These are phyloP conservation scores for Fragaria nilgerrensis DNA, from an alignment of 306 rosid species.

Conservation along the genomic window DNA sequence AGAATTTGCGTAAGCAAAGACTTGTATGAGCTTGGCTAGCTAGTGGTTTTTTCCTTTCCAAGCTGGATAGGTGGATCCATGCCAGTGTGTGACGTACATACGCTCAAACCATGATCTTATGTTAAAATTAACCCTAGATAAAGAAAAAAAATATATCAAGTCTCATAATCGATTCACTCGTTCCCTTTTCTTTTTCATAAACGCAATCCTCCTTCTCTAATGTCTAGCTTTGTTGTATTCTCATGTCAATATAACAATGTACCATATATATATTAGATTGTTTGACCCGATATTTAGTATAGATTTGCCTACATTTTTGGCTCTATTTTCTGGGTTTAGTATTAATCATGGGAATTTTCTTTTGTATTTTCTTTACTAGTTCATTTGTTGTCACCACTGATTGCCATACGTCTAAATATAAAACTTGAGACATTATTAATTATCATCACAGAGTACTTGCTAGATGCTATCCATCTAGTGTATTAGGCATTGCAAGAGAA, in stretches of 20 bases:
- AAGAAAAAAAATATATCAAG: too few species aligned
- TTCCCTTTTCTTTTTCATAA: background rate
- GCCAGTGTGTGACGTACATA: background rate
- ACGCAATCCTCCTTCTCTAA: background rate
- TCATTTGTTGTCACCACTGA: background rate
- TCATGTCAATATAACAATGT: background rate
- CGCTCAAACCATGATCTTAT: background rate
- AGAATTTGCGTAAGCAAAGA: slow-evolving; percentile 3
- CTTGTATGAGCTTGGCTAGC: background rate
- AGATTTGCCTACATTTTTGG: background rate
- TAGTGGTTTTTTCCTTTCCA: background rate
- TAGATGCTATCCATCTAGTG: background rate
- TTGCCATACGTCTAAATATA: background rate
- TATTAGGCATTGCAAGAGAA: background rate
- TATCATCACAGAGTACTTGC: background rate
- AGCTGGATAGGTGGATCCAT: too few species aligned
- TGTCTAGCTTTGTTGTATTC: background rate
- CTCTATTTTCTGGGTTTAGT: background rate
- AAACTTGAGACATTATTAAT: background rate
- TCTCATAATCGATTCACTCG: too few species aligned
- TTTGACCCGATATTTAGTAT: background rate
- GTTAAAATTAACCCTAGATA: background rate
- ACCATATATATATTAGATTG: background rate
- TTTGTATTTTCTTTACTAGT: background rate
- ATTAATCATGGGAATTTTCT: background rate